Evolutionary conservation across 1,284 basidiomycete genomes (phyloP).

Genomic region (Melampsora americana): DNA sequence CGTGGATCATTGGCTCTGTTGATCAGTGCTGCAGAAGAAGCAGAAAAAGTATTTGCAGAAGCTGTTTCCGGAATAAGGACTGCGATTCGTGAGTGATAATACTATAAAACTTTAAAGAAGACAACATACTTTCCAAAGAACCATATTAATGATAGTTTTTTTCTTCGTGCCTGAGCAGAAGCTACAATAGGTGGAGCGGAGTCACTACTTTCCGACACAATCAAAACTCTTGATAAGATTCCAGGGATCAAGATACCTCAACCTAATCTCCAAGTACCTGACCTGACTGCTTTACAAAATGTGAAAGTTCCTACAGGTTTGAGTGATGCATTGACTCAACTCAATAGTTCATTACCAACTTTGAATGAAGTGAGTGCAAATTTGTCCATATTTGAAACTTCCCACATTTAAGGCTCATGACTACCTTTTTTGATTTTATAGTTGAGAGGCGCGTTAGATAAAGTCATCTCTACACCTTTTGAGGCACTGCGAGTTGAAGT

Average conservation of each 20-base stretch:
- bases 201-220: conserved; percentile 30
- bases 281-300: conserved; percentile 49
- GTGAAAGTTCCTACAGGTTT: conserved; percentile 50
- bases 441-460: conserved; percentile 37
- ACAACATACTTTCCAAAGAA: not conserved
- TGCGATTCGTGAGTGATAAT: conserved; percentile 49
- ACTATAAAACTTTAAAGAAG: too few relatives aligned
- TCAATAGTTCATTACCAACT: conserved; percentile 50
- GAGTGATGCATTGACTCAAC: conserved; percentile 47
- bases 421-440: not conserved
- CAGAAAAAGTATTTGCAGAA: conserved; percentile 48
- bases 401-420: not conserved
- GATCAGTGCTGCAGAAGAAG: conserved; percentile 49
- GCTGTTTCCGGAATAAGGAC: conserved; percentile 47
- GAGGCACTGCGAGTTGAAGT: conserved; percentile 40
- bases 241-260: conserved; percentile 24
- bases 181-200: conserved; percentile 44
- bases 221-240: conserved; percentile 30
- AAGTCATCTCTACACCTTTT: conserved; percentile 36
- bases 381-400: not conserved
- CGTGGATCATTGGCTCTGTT: conserved; percentile 49
- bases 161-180: conserved; percentile 47
- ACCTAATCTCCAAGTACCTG: conserved; percentile 20
- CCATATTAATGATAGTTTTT: not conserved
- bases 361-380: conserved; percentile 47